A percentile compares a stretch with the other conserved stretches of the same genome.
Conservation (phyloP, 2,329 filamentous ascomycete species). For the Xylaria sp. region DNA sequence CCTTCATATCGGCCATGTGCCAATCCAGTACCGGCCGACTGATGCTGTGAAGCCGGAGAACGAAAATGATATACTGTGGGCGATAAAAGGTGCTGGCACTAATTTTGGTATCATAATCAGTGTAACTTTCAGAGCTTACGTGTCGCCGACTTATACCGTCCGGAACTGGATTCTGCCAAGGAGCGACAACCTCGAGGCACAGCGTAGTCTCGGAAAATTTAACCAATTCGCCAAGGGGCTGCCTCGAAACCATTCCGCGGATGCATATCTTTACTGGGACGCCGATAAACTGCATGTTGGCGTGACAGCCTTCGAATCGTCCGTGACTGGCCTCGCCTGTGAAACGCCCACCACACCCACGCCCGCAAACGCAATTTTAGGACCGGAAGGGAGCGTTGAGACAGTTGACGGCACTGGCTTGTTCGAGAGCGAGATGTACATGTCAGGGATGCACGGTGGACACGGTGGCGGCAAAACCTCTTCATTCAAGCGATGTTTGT, state of each 20-base stretch:
- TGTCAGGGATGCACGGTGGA: slow-evolving; percentile 64
- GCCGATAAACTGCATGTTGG: slow-evolving; percentile 54
- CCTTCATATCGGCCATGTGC: slow-evolving; percentile 59
- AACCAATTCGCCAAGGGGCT: slow-evolving; percentile 48
- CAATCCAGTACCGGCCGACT: slow-evolving; percentile 48
- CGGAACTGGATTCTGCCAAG: slow-evolving; percentile 50
- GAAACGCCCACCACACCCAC: slow-evolving; percentile 15
- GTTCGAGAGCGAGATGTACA: slow-evolving; percentile 66
- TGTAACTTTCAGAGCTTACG: slow-evolving; percentile 55
- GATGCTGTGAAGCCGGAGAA: slow-evolving; percentile 51
- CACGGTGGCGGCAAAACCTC: slow-evolving; percentile 64
- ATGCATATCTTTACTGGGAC: slow-evolving; percentile 62
- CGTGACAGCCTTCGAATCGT: slow-evolving; percentile 54
- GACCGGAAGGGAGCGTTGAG: slow-evolving; percentile 42
- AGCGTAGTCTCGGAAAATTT: slow-evolving; percentile 47
- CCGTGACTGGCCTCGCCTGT: slow-evolving; percentile 27
- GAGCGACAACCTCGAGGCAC: slow-evolving; percentile 40
- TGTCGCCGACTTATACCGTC: slow-evolving; percentile 48
- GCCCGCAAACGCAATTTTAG: slow-evolving; percentile 38
- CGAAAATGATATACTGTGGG: slow-evolving; percentile 61
- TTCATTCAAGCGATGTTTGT: slow-evolving; percentile 68
- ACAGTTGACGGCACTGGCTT: slow-evolving; percentile 54
- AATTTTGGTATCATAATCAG: slow-evolving; percentile 64
- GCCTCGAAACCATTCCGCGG: slow-evolving; percentile 52
- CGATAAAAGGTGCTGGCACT: slow-evolving; percentile 62